These are phyloP conservation scores for Dispira simplex DNA, from an alignment of 192 early-diverging fungal species.

Conservation along the genomic window DNA sequence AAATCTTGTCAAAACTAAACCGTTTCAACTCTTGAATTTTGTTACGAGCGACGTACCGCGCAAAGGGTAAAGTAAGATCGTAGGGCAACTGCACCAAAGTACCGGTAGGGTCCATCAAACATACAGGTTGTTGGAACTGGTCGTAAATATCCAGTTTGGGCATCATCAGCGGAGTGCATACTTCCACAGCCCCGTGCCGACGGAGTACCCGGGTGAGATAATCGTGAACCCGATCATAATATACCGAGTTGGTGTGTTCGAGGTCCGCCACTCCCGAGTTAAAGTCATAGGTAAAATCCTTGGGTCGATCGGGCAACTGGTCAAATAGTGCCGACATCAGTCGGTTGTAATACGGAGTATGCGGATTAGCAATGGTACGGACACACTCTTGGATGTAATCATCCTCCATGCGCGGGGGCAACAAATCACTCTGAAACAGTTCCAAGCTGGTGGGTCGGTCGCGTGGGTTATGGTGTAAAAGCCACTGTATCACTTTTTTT, in stretches of 20 bases:
- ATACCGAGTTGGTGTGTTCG: conserved; percentile 48
- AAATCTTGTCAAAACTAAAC: conserved; percentile 74
- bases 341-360: conserved; percentile 68
- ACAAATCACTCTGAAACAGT: conserved; percentile 56
- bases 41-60: conserved; percentile 61
- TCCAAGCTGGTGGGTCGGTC: conserved; percentile 67
- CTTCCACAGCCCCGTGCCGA: conserved; percentile 70
- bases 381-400: conserved; percentile 86
- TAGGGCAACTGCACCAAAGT: conserved; percentile 70
- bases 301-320: conserved; percentile 59
- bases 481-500: conserved; percentile 45
- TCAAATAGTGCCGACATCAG: conserved; percentile 71
- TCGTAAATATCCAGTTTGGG: conserved; percentile 58
- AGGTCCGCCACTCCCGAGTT: conserved; percentile 20
- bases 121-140: conserved; percentile 49
- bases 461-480: conserved; percentile 62
- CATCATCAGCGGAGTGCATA: conserved; percentile 66
- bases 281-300: conserved; percentile 85
- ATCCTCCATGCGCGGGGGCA: conserved; percentile 78
- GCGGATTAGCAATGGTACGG: conserved; percentile 73
- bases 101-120: conserved; percentile 69
- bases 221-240: conserved; percentile 48
- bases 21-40: conserved; percentile 63
- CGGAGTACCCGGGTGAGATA: conserved; percentile 64
- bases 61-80: conserved; percentile 88